Evolutionary conservation across 1,284 basidiomycete species (phyloP), one percentile per base, ranked within the genome.

Genomic region (Ceratobasidium theobromae): DNA sequence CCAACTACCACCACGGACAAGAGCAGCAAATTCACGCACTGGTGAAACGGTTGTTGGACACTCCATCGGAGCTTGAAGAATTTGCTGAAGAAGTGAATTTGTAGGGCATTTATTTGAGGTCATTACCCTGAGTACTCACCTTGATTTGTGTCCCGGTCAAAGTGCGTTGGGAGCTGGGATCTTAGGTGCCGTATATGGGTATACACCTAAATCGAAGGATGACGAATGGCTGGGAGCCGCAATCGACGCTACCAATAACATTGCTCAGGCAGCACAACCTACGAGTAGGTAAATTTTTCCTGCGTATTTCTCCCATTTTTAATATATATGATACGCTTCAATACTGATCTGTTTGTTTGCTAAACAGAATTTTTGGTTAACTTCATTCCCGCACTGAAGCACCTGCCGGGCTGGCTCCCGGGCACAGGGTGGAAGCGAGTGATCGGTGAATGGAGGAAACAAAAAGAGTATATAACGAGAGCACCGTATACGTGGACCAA

Each of bases 401-500:
- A 23, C 28, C 5, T 60, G 38, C 57, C 57, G 5, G 14, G 23
- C 4, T 60, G 57, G 57, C 4, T 60, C 4, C 57, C 57, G 3
- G 57, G 57, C 1, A 49, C 16, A 14, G 41, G 45, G 4, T 60
- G 57, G 57, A 60, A 38, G 33, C 14, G 23, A 21, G 25, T 18
- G 11, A 23, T 60, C 4, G 35, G 35, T 5, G 43, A 48, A 35
- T 60, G 55, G 55, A 11, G 55, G n/a, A 30, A 33, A 21, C 43
- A 60, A 6, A 60, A 48, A n/a, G 55, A 60, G 23, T 32, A 30
- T 3, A 60, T 48, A 6, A 48, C 43, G 6, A 2, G 27, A 18
- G 55, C 27, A 9, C 55, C 55, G 6, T 60, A 48, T 35, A n/a
- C 12, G 3, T 60, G 55, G 55, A 48, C 55, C 14, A 60, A 60